These are phyloP conservation scores for Trichoderma asperellum DNA, from an alignment of 2,329 filamentous ascomycete genomes.

Conservation along the genomic window DNA sequence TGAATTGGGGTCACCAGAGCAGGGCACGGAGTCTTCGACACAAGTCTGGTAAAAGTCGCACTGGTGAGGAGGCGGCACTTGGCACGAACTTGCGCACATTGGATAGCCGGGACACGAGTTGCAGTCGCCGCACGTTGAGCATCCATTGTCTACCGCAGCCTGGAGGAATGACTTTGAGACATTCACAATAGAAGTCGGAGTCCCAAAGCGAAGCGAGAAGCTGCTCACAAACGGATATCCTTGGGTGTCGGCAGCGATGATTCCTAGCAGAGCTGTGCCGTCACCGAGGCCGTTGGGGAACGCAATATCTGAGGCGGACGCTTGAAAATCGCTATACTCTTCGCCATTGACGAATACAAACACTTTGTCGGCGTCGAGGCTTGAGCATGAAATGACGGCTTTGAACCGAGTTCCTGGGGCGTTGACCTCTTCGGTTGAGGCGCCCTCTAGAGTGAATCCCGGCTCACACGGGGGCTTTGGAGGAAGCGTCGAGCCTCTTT, in stretches of 20 bases:
- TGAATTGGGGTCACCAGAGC: background rate
- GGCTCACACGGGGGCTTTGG: constrained; percentile 15
- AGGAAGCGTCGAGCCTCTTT: background rate
- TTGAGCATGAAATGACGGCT: constrained; percentile 21
- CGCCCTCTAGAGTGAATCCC: constrained; percentile 21
- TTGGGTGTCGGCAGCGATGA: constrained; percentile 22
- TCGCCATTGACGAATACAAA: constrained; percentile 26
- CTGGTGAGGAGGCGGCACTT: constrained; percentile 6
- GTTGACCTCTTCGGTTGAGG: constrained; percentile 2
- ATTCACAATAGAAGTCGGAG: background rate
- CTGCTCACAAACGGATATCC: constrained; percentile 25
- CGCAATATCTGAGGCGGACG: constrained; percentile 1
- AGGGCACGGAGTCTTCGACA: constrained; percentile 20
- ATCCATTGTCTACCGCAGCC: background rate
- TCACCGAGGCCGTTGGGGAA: constrained; percentile 16
- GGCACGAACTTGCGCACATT: constrained; percentile 20
- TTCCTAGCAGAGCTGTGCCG: constrained; percentile 14
- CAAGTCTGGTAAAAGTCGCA: constrained; percentile 26
- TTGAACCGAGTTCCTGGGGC: constrained; percentile 9
- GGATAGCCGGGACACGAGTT: constrained; percentile 7
- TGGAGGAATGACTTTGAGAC: background rate
- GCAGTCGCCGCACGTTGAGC: background rate
- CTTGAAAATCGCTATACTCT: constrained; percentile 9
- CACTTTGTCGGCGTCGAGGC: constrained; percentile 2
- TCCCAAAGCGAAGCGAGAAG: constrained; percentile 14